Evolutionary conservation across 2,329 filamentous ascomycete genomes (phyloP).

Genomic region (Colletotrichum spinosum): DNA sequence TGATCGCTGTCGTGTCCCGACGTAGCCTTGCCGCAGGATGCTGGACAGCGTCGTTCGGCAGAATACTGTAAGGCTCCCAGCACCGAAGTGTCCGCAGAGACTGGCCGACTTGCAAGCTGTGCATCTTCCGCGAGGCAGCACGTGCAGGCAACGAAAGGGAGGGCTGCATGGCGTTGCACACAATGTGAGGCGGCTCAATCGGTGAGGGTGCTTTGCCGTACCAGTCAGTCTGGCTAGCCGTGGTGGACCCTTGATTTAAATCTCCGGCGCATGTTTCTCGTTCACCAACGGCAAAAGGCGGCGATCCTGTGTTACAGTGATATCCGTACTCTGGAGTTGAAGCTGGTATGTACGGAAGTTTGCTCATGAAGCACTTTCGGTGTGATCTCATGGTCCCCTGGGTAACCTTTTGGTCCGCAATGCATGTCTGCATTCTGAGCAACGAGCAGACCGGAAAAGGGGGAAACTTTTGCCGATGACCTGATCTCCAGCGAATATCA

Average conservation of each 20-base stretch:
- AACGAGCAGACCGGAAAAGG: background rate
- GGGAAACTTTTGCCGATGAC: slow-evolving; percentile 1
- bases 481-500: too few relatives aligned
- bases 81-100: too few relatives aligned
- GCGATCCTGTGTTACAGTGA: background rate
- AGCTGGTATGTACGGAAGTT: too few relatives aligned
- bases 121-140: background rate
- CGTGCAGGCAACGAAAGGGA: slow-evolving; percentile 2
- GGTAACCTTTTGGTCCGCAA: slow-evolving; percentile 17
- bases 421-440: slow-evolving; percentile 1
- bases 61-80: slow-evolving; percentile 3
- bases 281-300: slow-evolving; percentile 1
- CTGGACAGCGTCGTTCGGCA: background rate
- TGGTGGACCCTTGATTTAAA: slow-evolving; percentile 31
- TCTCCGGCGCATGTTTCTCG: slow-evolving; percentile 31
- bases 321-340: too few relatives aligned
- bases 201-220: background rate
- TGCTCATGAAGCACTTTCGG: too few relatives aligned
- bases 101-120: too few relatives aligned
- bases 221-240: background rate
- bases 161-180: slow-evolving; percentile 2
- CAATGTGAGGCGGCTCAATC: slow-evolving; percentile 21
- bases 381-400: background rate
- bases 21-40: slow-evolving; percentile 2
- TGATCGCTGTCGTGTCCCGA: background rate